A percentile compares a stretch with the other conserved stretches of the same genome.
Conservation (phyloP, 2,329 filamentous ascomycete genomes). For the Phialemonium atrogriseum region DNA sequence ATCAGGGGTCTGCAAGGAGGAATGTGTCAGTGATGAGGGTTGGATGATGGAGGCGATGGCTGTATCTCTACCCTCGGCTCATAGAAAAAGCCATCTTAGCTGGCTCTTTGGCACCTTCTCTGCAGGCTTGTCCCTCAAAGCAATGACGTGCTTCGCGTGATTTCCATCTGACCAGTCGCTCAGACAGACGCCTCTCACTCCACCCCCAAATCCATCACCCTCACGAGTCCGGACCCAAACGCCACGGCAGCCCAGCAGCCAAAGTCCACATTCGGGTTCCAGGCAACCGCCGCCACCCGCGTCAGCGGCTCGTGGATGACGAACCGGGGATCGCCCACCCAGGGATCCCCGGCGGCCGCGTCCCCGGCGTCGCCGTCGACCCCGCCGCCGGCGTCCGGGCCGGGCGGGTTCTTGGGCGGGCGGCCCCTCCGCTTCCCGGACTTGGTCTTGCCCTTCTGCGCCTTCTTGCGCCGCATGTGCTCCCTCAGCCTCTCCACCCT, state of each 20-base stretch:
- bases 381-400: constrained; percentile 11
- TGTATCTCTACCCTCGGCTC: no score
- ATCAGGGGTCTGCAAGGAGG: no score
- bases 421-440: constrained; percentile 9
- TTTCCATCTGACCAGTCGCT: no score
- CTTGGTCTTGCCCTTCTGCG: constrained; percentile 26
- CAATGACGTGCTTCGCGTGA: no score
- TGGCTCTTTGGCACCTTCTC: no score
- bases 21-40: no score
- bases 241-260: constrained; percentile 61
- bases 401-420: no score
- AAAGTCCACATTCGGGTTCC: constrained; percentile 60
- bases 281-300: constrained; percentile 52
- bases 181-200: no score
- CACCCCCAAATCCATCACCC: constrained; percentile 57
- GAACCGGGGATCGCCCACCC: constrained; percentile 25
- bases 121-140: no score
- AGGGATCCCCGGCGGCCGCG: constrained; percentile 10
- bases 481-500: constrained; percentile 26
- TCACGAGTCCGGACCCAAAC: constrained; percentile 58
- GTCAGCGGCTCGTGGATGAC: constrained; percentile 55
- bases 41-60: no score
- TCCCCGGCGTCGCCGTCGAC: constrained; percentile 11
- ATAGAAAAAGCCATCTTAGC: no score
- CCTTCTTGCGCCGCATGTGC: constrained; percentile 23